Evolutionary conservation across 495 filamentous ascomycete species (phyloP), one percentile per base, ranked within the genome.

Genomic region (Chaetomium fimeti): DNA sequence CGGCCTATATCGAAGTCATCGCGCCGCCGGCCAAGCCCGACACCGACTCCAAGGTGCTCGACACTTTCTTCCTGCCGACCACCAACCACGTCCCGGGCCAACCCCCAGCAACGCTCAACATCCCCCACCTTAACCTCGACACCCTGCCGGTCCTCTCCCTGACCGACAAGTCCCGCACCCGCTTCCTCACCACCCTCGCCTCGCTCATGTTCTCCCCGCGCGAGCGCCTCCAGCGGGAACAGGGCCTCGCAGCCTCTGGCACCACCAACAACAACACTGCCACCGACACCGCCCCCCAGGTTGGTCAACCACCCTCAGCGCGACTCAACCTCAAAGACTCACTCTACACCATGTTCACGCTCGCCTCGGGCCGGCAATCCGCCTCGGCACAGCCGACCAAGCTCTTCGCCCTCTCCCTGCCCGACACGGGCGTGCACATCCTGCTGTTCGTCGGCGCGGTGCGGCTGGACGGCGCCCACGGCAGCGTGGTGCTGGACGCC

Each of bases 251-350:
- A 29, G 7, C 42, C 52, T 13, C 18, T 16, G 54, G 52, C 38
- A 49, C 28, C 45, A 12, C 29, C 59, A 43, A 61, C 59, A 29
- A 61, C 64, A 45, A 16, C 47, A 25, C n/a, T 3, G 18, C n/a
- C n/a, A 20, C 47, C 9, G 15, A 18, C 29, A 32, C 29, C 29
- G 3, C 29, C 29, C 29, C 3, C 29, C 3, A 32, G 7, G 29
- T 7, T 16, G 2, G 16, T 18, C 42, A 40, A 0, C 9, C 24
- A 7, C 9, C 57, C 25, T 56, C 66, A 5, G 38, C 73, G 40
- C 76, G 81, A 6, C 59, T 77, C 29, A 74, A 78, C 58, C 77
- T 83, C 63, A 85, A 84, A 62, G 77, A 83, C 47, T 77, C 81
- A 0, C 60, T 84, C 25, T 78, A 77, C 51, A 71, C 69, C 52